Conservation (phyloP, 495 filamentous ascomycete species). For the Penicillium verhagenii region DNA sequence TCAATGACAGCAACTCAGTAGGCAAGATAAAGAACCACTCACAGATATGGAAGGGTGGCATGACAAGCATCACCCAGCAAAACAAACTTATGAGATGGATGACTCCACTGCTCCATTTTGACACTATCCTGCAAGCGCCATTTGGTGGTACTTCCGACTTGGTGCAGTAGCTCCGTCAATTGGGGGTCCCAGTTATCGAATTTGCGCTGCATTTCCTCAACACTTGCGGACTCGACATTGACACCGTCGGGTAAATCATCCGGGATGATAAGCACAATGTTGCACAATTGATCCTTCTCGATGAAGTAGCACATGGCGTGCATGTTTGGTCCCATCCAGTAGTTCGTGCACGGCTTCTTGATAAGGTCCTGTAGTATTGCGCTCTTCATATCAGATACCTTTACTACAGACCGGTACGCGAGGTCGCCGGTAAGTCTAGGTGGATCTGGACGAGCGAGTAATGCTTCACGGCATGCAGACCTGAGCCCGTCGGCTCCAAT, state of each 20-base stretch:
- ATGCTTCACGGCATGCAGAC: not conserved
- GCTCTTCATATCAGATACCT: not conserved
- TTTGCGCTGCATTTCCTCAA: not conserved
- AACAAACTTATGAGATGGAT: not conserved
- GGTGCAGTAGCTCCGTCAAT: not conserved
- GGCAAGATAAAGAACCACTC: no score
- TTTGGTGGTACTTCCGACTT: not conserved
- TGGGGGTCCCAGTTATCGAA: not conserved
- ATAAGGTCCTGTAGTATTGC: not conserved
- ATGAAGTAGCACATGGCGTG: constrained; percentile 2
- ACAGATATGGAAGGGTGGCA: constrained; percentile 1
- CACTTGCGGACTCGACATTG: not conserved
- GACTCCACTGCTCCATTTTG: constrained; percentile 1
- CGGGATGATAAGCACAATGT: constrained; percentile 1
- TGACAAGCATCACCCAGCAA: constrained; percentile 2
- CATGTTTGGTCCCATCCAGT: not conserved
- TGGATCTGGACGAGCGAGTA: not conserved
- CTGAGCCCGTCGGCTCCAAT: not conserved
- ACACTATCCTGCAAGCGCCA: constrained; percentile 2
- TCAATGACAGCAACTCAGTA: no score
- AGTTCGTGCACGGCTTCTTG: not conserved
- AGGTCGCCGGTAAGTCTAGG: not conserved
- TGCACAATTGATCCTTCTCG: not conserved
- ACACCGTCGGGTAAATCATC: not conserved
- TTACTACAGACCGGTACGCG: not conserved